phyloP scores from a whole-genome alignment of 2,329 filamentous ascomycete species.

The Seiridium cupressi region DNA sequence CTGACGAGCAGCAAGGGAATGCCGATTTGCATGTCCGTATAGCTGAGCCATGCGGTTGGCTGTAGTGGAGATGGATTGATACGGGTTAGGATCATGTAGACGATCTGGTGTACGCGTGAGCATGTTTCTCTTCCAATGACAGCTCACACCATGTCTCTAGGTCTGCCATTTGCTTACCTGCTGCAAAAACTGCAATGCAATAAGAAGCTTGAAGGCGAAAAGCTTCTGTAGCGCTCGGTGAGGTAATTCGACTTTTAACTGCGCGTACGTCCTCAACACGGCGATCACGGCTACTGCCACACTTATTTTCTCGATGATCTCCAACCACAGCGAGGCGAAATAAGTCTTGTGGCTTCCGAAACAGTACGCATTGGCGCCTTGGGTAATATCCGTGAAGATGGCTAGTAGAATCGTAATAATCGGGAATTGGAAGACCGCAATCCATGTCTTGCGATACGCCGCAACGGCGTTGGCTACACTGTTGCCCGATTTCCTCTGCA shows the following conservation, averaged over 20 bases:
- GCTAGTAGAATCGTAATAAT: slow-evolving; percentile 34
- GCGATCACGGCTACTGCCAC: slow-evolving; percentile 20
- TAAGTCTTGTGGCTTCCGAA: slow-evolving; percentile 23
- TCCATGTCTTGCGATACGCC: slow-evolving; percentile 28
- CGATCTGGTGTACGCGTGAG: slow-evolving; percentile 9
- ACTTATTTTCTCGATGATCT: slow-evolving; percentile 22
- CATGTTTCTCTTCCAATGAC: neutral
- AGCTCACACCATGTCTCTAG: neutral
- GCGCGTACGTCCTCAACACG: slow-evolving; percentile 17
- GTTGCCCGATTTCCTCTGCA: slow-evolving; percentile 21
- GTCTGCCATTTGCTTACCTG: slow-evolving; percentile 9
- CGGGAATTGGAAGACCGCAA: slow-evolving; percentile 39
- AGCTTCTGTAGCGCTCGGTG: slow-evolving; percentile 23
- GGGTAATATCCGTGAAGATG: slow-evolving; percentile 33
- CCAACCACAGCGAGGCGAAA: slow-evolving; percentile 29
- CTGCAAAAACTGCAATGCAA: slow-evolving; percentile 19
- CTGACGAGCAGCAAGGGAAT: slow-evolving; percentile 16
- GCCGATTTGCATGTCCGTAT: slow-evolving; percentile 18
- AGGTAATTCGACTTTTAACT: slow-evolving; percentile 17
- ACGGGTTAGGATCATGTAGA: slow-evolving; percentile 17
- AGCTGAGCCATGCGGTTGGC: slow-evolving; percentile 13
- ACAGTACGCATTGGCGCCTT: slow-evolving; percentile 28
- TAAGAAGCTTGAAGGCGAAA: slow-evolving; percentile 25
- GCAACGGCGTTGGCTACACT: slow-evolving; percentile 9
- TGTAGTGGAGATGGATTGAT: slow-evolving; percentile 10